Percentiles rank a stretch among this genome's conserved stretches.
Conservation (phyloP, 345 rosid genomes). For the Eucalyptus regnans region DNA sequence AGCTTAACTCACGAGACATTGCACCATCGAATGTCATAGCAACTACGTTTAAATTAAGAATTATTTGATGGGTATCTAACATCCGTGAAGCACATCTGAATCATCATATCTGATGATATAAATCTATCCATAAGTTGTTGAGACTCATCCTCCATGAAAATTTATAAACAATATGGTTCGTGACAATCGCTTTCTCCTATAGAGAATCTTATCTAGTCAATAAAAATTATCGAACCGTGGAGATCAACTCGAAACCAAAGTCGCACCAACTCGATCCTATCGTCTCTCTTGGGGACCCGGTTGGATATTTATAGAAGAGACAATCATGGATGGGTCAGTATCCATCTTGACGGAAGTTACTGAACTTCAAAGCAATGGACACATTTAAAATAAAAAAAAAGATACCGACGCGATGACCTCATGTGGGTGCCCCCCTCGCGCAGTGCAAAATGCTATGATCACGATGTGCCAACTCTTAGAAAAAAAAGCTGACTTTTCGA, state of each 20-base stretch:
- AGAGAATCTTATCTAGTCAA: not conserved
- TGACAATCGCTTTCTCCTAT: not conserved
- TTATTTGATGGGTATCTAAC: rapidly evolving
- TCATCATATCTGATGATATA: not conserved
- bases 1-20: no score
- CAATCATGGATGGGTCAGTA: not conserved
- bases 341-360: not conserved
- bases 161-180: not conserved
- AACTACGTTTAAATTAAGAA: not conserved
- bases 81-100: not conserved
- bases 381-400: not conserved
- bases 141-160: not conserved
- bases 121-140: not conserved
- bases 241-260: not conserved
- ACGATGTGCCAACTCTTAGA: not conserved
- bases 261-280: not conserved
- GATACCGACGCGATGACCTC: not conserved
- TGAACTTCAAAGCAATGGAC: not conserved
- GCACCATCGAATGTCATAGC: not conserved
- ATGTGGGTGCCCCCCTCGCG: not conserved
- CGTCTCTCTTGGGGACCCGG: not conserved
- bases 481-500: rapidly evolving
- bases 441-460: not conserved
- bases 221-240: not conserved
- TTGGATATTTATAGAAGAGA: not conserved